Base-by-base conservation (phyloP, 2,329 filamentous ascomycete genomes). In the Metarhizium sp. region DNA sequence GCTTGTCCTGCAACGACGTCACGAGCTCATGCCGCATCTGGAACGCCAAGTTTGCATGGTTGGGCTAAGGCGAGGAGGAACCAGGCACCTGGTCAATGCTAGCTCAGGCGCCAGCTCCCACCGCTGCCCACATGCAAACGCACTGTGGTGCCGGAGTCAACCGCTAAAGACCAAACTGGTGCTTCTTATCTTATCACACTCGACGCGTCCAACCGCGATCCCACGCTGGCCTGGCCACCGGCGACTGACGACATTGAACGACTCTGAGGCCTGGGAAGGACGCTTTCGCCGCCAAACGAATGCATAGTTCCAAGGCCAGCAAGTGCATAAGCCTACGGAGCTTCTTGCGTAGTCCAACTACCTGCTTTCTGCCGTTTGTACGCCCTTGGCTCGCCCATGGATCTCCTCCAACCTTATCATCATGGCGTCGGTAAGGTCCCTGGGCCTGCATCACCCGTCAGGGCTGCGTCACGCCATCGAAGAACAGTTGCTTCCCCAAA, bases 351-450 rank as follows among this genome's bases (percentile, higher is more conserved):
- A 6, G 16, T 45, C 25, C 7, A 10, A 20, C n/a, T 45, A 18
- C 42, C n/a, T 16, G 29, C 16, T 8, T 16, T n/a, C 51, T 8
- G 40, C 20, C 16, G 2, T 46, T 18, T 38, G 7, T 29, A 3
- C 20, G 7, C 25, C 45, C 10, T 30, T 48, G 7, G 45, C 45
- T 16, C 8, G 63, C 66, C 56, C 64, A 71, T 73, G 70, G 69
- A 66, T 64, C 62, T 51, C 58, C 60, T 50, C 58, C 59, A 55
- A 54, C 52, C 43, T 47, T 30, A 29, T 14, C 63, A 65, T 62
- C 53, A 99, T 99, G 95, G 92, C 92, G 63, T 85, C 88, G 68
- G 84, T 96, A 73, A 88, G 84, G 71, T 96, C 92, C 61, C 81
- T 96, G 66, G 94, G 94, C 70, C 79, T 96, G 67, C 92, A 97